Evolutionary conservation across 805 yeast species (phyloP).

Genomic region (Candida patagonica): DNA sequence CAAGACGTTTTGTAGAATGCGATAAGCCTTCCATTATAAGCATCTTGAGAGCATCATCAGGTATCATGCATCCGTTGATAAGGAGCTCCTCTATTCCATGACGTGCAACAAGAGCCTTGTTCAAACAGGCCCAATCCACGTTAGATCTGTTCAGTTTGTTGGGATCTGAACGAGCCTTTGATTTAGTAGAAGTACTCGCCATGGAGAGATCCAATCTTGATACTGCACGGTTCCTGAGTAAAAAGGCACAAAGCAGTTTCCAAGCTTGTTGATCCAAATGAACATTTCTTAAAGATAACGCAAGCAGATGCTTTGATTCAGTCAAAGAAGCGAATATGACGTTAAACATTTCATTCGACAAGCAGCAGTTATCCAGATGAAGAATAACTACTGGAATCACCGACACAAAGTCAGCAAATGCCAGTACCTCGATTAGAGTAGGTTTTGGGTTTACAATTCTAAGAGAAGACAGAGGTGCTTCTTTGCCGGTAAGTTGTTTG

Average conservation of each 20-base stretch:
- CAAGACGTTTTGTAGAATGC: conserved; percentile 50
- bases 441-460: conserved; percentile 83
- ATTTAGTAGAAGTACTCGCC: conserved; percentile 12
- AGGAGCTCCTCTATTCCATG: conserved; percentile 74
- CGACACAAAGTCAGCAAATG: conserved; percentile 81
- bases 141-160: conserved; percentile 45
- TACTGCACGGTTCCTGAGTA: conserved; percentile 15
- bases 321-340: conserved; percentile 63
- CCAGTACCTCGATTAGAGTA: conserved; percentile 74
- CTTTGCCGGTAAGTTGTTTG: conserved; percentile 68
- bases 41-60: conserved; percentile 36
- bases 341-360: conserved; percentile 68
- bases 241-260: conserved; percentile 50
- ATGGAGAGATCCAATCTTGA: conserved; percentile 22
- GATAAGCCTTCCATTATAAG: conserved; percentile 53
- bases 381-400: conserved; percentile 74
- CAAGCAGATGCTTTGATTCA: conserved; percentile 56
- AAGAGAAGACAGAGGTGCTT: conserved; percentile 62
- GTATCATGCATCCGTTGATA: conserved; percentile 65
- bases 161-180: conserved; percentile 1
- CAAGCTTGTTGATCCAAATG: conserved; percentile 66
- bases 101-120: conserved; percentile 56
- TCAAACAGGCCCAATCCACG: conserved; percentile 75
- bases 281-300: conserved; percentile 70
- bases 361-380: conserved; percentile 67